Evolutionary conservation across 352 stramenopile species (phyloP), one percentile per base, ranked within the genome.

Genomic region (Globisporangium nodosum): DNA sequence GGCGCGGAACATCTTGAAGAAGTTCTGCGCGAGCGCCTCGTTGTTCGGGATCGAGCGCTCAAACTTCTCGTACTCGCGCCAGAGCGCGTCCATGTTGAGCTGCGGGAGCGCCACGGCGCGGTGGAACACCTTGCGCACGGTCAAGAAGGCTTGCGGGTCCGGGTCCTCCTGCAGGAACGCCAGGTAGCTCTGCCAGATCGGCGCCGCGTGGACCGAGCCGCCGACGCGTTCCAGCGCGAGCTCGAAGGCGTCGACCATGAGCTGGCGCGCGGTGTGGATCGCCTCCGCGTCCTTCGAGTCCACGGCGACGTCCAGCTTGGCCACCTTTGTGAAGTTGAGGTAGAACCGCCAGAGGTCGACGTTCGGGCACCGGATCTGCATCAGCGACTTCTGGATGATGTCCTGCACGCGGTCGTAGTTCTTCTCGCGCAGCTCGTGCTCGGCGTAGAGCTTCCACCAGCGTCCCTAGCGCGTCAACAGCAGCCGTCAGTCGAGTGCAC

Each of bases 61-160:
- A 46, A 96, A 94, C 56, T 92, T 92, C 56, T 96, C 86, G 54
- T 96, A 96, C 43, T 96, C 86, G 43, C 81, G 81, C 81, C 85
- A 93, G 52, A 96, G 80, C 12, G 61, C 75, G 33, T 96, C 86
- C 82, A 93, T 90, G 47, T 78, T 74, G 58, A 80, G 71, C 11
- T 92, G 78, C 0, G 86, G 86, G 24, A 92, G 68, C 50, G 82
- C 81, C 1, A 96, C 70, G 13, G 86, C 87, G 31, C 86, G 84
- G 56, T 96, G 86, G 55, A 90, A 96, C 24, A 92, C 70, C 56
- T 96, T 96, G 56, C 86, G 81, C 15, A 92, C 80, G 24, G 66
- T 73, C 6, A 93, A 49, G 47, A 96, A 93, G 9, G 81, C 78
- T 61, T 92, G 81, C 42, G 76, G 71, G 37, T 90, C 74, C 21